Evolutionary conservation across 768 basidiomycete species (phyloP).

Genomic region (Suillus hirtellus): DNA sequence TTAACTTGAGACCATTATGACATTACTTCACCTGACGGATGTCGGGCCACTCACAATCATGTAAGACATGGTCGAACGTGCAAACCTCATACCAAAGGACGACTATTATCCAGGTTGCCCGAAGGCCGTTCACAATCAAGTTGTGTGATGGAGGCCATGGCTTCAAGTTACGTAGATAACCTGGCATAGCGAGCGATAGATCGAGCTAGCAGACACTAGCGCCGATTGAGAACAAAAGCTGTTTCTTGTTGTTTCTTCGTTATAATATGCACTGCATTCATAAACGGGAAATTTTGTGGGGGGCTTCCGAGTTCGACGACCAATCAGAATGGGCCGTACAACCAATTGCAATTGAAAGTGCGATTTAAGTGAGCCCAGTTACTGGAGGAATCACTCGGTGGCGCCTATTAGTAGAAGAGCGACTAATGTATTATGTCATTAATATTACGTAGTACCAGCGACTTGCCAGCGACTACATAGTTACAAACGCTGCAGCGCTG

Average conservation of each 20-base stretch:
- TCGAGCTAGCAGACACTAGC: neutral
- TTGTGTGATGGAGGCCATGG: conserved; percentile 18
- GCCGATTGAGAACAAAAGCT: neutral
- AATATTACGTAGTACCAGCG: too few relatives aligned
- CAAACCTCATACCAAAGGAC: conserved; percentile 73
- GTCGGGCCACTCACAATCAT: conserved; percentile 65
- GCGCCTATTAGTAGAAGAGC: too few relatives aligned
- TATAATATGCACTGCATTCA: neutral
- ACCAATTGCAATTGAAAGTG: neutral
- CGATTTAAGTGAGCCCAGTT: too few relatives aligned
- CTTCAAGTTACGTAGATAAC: neutral
- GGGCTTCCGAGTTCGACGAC: neutral
- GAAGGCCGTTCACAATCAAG: conserved; percentile 46
- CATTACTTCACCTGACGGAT: conserved; percentile 27
- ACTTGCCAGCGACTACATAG: too few relatives aligned
- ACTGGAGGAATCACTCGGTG: too few relatives aligned
- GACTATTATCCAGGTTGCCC: conserved; percentile 58
- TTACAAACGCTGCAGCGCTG: too few relatives aligned
- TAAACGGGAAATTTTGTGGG: neutral
- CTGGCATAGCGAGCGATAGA: neutral
- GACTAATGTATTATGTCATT: too few relatives aligned
- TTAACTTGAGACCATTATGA: conserved; percentile 19
- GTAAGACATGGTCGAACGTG: conserved; percentile 50
- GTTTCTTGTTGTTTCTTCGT: neutral
- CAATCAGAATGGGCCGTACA: neutral